Evolutionary conservation across 2,329 filamentous ascomycete genomes (phyloP), one percentile per base, ranked within the genome.

Genomic region (Bipolaris zeicola): DNA sequence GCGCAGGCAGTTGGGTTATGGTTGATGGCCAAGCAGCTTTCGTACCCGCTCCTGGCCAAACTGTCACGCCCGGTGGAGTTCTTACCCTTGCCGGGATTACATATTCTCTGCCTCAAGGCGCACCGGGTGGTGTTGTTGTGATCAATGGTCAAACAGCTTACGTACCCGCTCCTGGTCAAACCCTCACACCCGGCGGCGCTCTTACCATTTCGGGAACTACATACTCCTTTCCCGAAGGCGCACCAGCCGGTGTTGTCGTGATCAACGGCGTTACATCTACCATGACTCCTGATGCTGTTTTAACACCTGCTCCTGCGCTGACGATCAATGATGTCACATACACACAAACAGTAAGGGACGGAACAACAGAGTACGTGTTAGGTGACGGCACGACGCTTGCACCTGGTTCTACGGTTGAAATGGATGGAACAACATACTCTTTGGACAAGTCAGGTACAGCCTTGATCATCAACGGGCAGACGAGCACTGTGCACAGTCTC

Each of bases 381-480:
- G 52, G 41, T 13, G 41, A 60, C 0, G 63, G 65, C 7, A 66
- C 60, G 0, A 73, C 71, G 1, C 57, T 74, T 2, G 58, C 52
- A 26, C 68, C 65, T 0, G 71, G 68, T 10, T 60, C 67, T 2
- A 52, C 64, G 1, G 49, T 73, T 8, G 67, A 64, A 1, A 57
- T 74, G 4, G 57, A 54, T 4, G 70, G 72, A 6, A 74, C 69
- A 8, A 73, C 68, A 1, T 73, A 72, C 48, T 67, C 61, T 7
- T 61, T 75, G 3, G 67, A 67, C 34, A 22, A 53, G 0, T 51
- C 60, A 6, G 70, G 70, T 13, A 73, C 70, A 1, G 70, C 66
- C 14, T 45, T 75, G 2, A 46, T 76, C 3, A 57, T 75, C 18
- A 68, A 76, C n/a, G 72, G 72, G 0, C 63, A 65, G 26, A 74